phyloP scores from a whole-genome alignment of 306 rosid genomes.

The Cicer cuneatum region DNA sequence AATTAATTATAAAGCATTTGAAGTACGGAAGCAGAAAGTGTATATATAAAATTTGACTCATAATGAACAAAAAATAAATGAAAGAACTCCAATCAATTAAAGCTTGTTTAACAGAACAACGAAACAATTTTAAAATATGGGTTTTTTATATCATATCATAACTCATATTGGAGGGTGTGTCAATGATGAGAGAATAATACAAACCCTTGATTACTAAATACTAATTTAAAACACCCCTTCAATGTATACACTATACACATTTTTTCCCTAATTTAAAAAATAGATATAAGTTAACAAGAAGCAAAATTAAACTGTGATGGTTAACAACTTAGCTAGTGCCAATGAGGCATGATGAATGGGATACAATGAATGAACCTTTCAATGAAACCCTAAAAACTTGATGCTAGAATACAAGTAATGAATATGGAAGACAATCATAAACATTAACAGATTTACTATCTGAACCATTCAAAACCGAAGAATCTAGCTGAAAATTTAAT shows the following conservation, averaged over 20 bases:
- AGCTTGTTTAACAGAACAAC: neutral
- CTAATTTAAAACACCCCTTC: neutral
- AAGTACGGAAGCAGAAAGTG: neutral
- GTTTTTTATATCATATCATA: neutral
- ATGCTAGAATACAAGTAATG: neutral
- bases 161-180: neutral
- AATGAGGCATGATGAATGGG: too few relatives aligned
- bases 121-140: neutral
- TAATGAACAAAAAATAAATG: neutral
- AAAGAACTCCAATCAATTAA: neutral
- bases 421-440: neutral
- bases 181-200: neutral
- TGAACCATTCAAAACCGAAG: neutral
- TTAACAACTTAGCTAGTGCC: too few relatives aligned
- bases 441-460: neutral
- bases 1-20: neutral
- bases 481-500: neutral
- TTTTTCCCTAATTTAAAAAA: too few relatives aligned
- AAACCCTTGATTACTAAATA: slow-evolving; percentile 9
- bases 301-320: too few relatives aligned
- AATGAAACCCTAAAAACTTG: neutral
- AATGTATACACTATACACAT: too few relatives aligned
- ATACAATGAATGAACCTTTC: neutral
- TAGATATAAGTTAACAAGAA: too few relatives aligned
- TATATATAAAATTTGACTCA: neutral